Base-by-base conservation (phyloP, 2,329 filamentous ascomycete genomes). In the Huntiella savannae region DNA sequence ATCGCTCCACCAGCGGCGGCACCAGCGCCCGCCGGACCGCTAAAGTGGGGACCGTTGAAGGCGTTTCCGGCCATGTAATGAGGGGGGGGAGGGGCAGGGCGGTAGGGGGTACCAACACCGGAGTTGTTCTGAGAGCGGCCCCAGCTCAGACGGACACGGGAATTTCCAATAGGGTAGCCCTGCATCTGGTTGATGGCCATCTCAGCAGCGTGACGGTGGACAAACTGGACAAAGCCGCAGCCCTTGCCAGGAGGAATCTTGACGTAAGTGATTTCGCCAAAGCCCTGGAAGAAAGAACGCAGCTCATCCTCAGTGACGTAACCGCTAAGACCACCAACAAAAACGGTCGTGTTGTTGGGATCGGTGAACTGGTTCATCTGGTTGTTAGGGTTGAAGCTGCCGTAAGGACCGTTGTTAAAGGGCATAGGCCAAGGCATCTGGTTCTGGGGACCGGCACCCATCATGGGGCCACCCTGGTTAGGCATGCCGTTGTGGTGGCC, bases 141-240 rank as follows among this genome's bases (percentile, higher is more conserved):
- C 91, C 91, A 98, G 62, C 85, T 94, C 54, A 98, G 75, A 57
- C 91, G 86, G 50, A 98, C 91, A 54, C 91, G 86, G 40, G 88
- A 96, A 72, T 98, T 98, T 47, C 91, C 91, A 58, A 98, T 98
- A 17, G 91, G 91, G 62, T 98, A 98, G 51, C 91, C 91, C 67
- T 98, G 91, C 91, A 98, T 98, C 67, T 98, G 91, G 68, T 98
- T 98, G 74, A 98, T 98, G 55, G 91, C 91, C 91, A 98, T 98
- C 69, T 98, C 91, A 11, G 91, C 91, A 45, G 91, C 91, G 59
- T 98, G 91, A 54, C 91, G 86, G 68, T 98, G 91, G 48, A 98
- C 91, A 57, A 98, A 98, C 65, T 98, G 91, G 50, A 98, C 91
- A 60, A 98, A 98, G 49, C 91, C 91, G 59, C 91, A 98, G 55